Evolutionary conservation across 441 rosid genomes (phyloP).

Genomic region (Corymbia calophylla): DNA sequence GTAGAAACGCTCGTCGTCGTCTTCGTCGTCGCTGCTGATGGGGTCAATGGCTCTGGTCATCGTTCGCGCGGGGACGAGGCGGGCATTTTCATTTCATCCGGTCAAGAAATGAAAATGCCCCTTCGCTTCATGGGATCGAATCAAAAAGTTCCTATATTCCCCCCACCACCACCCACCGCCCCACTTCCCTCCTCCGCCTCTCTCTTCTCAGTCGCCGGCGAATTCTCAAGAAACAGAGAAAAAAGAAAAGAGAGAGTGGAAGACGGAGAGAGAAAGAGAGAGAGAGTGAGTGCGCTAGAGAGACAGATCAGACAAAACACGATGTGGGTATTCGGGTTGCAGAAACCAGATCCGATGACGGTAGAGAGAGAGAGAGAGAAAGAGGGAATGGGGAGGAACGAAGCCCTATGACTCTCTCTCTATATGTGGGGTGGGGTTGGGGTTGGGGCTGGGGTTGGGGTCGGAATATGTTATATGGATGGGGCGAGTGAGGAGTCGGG

Average conservation of each 20-base stretch:
- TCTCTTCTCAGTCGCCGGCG: background rate
- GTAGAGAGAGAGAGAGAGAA: background rate
- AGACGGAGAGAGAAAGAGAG: background rate
- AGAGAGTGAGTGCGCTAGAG: background rate
- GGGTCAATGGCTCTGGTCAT: slow-evolving; percentile 24
- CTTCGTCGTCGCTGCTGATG: slow-evolving; percentile 31
- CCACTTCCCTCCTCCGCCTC: slow-evolving; percentile 11
- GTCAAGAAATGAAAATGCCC: background rate
- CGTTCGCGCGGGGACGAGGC: slow-evolving; percentile 23
- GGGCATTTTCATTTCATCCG: slow-evolving; percentile 29
- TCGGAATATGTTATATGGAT: background rate
- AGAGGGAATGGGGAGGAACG: background rate
- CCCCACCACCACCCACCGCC: background rate
- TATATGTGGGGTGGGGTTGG: background rate
- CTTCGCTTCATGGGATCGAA: background rate
- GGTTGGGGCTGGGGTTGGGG: background rate
- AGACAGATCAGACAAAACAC: background rate
- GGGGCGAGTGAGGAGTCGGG: background rate
- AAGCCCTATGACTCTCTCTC: background rate
- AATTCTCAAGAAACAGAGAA: background rate
- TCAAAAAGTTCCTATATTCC: background rate
- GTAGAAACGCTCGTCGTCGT: slow-evolving; percentile 68
- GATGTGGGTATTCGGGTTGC: background rate
- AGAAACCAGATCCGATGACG: background rate
- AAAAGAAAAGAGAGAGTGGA: background rate